These are phyloP conservation scores for Trypanosoma vivax DNA, from an alignment of 208 protist species.

Conservation along the genomic window DNA sequence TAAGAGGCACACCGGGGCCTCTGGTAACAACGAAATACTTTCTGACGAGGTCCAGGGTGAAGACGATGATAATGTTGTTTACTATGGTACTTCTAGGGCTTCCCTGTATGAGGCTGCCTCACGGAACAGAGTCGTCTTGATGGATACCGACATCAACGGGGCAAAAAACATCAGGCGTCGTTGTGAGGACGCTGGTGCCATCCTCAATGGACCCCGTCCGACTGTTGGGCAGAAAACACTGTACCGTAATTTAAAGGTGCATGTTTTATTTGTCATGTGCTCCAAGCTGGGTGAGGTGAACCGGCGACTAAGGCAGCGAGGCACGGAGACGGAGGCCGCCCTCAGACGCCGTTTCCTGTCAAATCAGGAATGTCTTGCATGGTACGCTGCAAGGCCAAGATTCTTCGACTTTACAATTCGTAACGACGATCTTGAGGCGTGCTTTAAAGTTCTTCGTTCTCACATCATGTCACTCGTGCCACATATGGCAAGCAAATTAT, in stretches of 20 bases:
- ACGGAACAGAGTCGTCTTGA: constrained; percentile 40
- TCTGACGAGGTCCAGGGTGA: neutral
- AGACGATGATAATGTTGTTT: constrained; percentile 18
- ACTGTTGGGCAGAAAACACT: too few species aligned
- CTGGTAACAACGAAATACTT: neutral
- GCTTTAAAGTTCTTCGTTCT: constrained; percentile 27
- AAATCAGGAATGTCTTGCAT: constrained; percentile 52
- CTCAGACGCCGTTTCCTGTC: constrained; percentile 48
- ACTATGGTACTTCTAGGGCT: constrained; percentile 84
- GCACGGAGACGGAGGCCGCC: constrained; percentile 77
- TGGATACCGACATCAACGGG: constrained; percentile 81
- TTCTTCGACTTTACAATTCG: constrained; percentile 69
- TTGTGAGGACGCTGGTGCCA: constrained; percentile 29
- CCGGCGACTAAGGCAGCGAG: constrained; percentile 60
- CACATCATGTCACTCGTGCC: constrained; percentile 28
- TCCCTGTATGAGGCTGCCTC: constrained; percentile 49
- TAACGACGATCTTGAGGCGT: constrained; percentile 73
- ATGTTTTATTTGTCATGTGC: constrained; percentile 70
- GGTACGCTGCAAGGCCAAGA: constrained; percentile 28
- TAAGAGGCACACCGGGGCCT: neutral
- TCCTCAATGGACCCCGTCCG: too few species aligned
- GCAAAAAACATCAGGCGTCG: constrained; percentile 55
- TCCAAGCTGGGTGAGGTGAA: constrained; percentile 59
- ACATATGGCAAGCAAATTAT: constrained; percentile 2
- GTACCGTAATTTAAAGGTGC: constrained; percentile 29